phyloP scores from a whole-genome alignment of 1,284 basidiomycete species.

The Sanghuangporus weigelae region DNA sequence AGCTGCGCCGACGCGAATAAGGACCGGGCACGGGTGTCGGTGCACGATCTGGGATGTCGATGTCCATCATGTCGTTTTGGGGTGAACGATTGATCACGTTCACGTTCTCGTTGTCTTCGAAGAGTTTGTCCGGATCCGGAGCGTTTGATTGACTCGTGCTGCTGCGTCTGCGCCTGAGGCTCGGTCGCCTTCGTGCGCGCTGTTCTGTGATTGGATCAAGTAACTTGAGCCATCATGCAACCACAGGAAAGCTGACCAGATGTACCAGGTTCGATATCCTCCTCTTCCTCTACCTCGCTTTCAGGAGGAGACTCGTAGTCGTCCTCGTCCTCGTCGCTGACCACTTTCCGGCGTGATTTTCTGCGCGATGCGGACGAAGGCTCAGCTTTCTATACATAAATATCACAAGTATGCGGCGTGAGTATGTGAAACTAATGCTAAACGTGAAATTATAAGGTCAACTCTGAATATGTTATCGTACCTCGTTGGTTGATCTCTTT shows the following conservation, averaged over 20 bases:
- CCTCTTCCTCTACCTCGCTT: neutral
- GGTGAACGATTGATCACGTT: constrained; percentile 17
- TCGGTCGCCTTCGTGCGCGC: neutral
- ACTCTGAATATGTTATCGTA: too few relatives aligned
- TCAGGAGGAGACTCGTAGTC: neutral
- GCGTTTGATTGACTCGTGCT: neutral
- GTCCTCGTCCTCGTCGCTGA: constrained; percentile 1
- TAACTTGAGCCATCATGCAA: neutral
- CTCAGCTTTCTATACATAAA: neutral
- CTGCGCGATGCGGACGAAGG: neutral
- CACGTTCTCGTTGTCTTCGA: constrained; percentile 11
- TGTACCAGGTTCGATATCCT: neutral
- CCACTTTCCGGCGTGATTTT: neutral
- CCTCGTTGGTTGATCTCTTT: too few relatives aligned
- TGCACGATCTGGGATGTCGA: neutral
- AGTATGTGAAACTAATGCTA: neutral
- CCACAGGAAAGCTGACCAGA: neutral
- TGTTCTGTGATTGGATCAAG: neutral
- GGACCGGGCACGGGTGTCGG: neutral
- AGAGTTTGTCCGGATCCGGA: constrained; percentile 7
- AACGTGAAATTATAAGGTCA: neutral
- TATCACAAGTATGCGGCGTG: neutral
- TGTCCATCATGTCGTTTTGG: neutral
- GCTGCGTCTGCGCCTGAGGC: neutral
- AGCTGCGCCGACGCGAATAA: neutral